Evolutionary conservation across 2,329 filamentous ascomycete genomes (phyloP).

Genomic region (Stemphylium lycopersici): DNA sequence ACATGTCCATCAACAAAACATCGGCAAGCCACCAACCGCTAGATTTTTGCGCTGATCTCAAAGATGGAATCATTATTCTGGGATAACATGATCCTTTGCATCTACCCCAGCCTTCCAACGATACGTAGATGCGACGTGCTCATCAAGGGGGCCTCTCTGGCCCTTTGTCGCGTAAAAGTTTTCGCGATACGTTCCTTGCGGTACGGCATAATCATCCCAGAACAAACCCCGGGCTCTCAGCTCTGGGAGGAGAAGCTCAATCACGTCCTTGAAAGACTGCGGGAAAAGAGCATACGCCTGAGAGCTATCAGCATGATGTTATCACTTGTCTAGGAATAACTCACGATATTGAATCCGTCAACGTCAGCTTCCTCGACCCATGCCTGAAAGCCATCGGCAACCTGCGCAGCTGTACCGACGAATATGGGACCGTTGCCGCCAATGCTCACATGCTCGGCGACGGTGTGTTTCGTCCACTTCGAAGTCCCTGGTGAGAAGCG

Average conservation of each 20-base stretch:
- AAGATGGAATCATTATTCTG: conserved; percentile 6
- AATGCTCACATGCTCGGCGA: conserved; percentile 71
- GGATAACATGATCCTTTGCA: conserved; percentile 37
- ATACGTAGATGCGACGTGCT: conserved; percentile 61
- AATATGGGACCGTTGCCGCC: conserved; percentile 70
- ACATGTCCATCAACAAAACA: no score
- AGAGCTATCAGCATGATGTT: neutral
- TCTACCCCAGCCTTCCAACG: conserved; percentile 46
- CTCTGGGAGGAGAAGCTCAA: conserved; percentile 69
- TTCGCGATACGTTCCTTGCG: conserved; percentile 65
- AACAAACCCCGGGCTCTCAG: conserved; percentile 65
- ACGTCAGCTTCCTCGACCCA: conserved; percentile 74
- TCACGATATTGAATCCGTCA: conserved; percentile 76
- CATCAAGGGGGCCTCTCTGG: conserved; percentile 57
- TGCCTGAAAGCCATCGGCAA: conserved; percentile 70
- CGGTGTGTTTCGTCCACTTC: conserved; percentile 75
- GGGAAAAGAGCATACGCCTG: conserved; percentile 70
- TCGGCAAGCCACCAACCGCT: no score
- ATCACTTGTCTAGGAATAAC: conserved; percentile 27
- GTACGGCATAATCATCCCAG: conserved; percentile 60
- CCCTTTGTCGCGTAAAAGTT: conserved; percentile 63
- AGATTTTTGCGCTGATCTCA: no score
- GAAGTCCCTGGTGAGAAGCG: conserved; percentile 63
- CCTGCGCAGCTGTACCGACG: conserved; percentile 68
- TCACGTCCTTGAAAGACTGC: conserved; percentile 70